A percentile compares a stretch with the other conserved stretches of the same genome.
Evolutionary conservation across 2,329 filamentous ascomycete genomes (phyloP).

Genomic region (Nothopassalora personata): DNA sequence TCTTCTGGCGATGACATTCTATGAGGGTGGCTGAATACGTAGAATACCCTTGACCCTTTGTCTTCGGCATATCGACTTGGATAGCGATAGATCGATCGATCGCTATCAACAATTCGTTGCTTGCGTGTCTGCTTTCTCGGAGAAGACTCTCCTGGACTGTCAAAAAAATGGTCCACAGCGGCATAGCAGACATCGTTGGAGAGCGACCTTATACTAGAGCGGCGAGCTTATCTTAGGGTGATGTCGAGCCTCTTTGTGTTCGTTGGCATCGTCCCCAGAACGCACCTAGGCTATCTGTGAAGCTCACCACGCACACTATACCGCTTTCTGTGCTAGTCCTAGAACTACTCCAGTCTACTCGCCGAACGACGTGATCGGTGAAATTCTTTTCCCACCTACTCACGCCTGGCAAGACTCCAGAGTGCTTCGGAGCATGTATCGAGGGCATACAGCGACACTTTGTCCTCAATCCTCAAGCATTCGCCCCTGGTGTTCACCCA

Average conservation of each 20-base stretch:
- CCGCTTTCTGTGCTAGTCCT: background rate
- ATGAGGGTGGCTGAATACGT: background rate
- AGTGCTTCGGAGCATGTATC: background rate
- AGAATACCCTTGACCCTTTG: background rate
- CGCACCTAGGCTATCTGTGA: background rate
- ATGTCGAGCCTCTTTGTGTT: background rate
- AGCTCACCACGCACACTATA: background rate
- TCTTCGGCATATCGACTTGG: background rate
- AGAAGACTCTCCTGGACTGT: background rate
- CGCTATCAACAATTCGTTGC: background rate
- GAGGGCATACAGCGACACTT: background rate
- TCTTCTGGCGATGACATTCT: background rate
- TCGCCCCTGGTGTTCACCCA: background rate
- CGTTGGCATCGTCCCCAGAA: background rate
- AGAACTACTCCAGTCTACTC: background rate
- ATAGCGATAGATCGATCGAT: background rate
- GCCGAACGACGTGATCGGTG: background rate
- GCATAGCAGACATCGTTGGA: background rate
- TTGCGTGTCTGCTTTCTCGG: background rate
- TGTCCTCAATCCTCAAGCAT: background rate
- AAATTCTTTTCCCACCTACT: background rate
- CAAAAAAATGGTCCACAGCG: background rate
- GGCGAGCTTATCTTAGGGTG: background rate
- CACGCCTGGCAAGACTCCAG: background rate
- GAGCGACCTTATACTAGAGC: background rate